Conservation (phyloP, 2,329 filamentous ascomycete genomes). For the Blastomyces percursus region DNA sequence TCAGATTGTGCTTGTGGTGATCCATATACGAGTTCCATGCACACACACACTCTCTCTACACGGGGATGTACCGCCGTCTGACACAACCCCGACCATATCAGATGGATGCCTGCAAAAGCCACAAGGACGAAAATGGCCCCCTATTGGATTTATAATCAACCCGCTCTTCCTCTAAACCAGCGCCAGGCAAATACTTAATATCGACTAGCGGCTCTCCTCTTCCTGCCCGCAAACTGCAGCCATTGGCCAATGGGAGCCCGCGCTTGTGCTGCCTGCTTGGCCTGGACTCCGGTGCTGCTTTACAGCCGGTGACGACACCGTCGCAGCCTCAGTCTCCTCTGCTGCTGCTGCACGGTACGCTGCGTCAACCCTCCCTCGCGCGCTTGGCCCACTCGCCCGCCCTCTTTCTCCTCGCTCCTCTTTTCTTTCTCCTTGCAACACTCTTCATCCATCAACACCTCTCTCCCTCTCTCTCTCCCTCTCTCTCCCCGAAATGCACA, state of each 20-base stretch:
- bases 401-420: not conserved
- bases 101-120: too few species aligned
- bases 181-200: not conserved
- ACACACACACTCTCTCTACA: too few species aligned
- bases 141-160: constrained; percentile 1
- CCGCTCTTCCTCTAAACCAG: not conserved
- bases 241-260: not conserved
- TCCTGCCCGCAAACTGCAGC: not conserved
- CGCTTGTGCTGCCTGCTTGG: not conserved
- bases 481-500: not conserved
- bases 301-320: not conserved
- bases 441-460: not conserved
- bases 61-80: too few species aligned
- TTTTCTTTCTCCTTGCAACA: not conserved
- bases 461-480: not conserved
- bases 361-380: too few species aligned
- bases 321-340: not conserved
- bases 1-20: not conserved
- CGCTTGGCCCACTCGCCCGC: too few species aligned
- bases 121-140: not conserved
- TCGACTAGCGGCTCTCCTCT: not conserved
- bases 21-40: too few species aligned
- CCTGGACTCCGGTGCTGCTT: not conserved
- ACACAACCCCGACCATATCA: not conserved
- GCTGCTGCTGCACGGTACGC: not conserved